These are phyloP conservation scores for Cladosporium austrohemisphaericum DNA, from an alignment of 2,329 filamentous ascomycete genomes.

Conservation along the genomic window DNA sequence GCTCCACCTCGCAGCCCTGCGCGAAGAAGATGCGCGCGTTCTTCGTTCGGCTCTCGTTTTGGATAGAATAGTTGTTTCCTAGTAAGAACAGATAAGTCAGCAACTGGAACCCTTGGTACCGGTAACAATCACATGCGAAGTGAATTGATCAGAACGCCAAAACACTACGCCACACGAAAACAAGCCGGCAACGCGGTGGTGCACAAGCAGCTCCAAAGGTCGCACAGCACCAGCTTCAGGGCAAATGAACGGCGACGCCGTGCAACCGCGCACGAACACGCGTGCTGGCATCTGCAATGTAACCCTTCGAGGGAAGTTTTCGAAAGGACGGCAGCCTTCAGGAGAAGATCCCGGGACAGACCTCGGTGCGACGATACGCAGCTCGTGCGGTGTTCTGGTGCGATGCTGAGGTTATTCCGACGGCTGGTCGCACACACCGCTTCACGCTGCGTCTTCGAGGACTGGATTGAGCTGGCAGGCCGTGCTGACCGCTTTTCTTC, in stretches of 20 bases:
- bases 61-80: constrained; percentile 94
- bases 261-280: constrained; percentile 8
- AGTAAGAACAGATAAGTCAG: constrained; percentile 5
- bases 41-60: constrained; percentile 66
- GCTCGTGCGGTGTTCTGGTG: constrained; percentile 13
- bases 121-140: too few relatives aligned
- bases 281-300: constrained; percentile 7
- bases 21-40: constrained; percentile 83
- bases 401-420: constrained; percentile 13
- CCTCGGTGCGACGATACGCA: constrained; percentile 2
- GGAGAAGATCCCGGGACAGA: neutral
- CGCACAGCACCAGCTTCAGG: neutral
- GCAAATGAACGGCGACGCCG: neutral
- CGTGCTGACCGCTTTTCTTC: neutral
- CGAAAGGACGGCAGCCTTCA: neutral
- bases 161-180: neutral
- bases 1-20: constrained; percentile 66
- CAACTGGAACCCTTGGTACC: neutral
- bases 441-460: neutral
- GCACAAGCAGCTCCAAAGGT: neutral
- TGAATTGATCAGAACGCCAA: neutral
- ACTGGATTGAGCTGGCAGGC: constrained; percentile 2
- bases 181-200: neutral
- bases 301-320: constrained; percentile 4
- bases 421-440: constrained; percentile 15